A percentile compares a stretch with the other conserved stretches of the same genome.
Evolutionary conservation across 257 asterid genomes (phyloP).

Genomic region (Przewalskia tangutica): DNA sequence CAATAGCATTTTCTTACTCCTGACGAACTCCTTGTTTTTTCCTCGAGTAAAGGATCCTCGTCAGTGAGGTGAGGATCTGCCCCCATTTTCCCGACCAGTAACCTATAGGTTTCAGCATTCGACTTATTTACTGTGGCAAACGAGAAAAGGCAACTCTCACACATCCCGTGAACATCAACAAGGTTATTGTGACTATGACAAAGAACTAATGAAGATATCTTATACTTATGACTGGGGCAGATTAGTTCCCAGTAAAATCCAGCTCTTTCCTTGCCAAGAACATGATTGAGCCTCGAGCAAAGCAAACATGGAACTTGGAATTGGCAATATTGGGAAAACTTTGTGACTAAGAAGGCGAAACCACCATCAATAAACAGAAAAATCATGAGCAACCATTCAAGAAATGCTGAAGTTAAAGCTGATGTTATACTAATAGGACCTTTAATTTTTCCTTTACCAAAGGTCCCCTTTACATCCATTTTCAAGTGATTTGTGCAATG

Average conservation of each 20-base stretch:
- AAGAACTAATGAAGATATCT: conserved; percentile 43
- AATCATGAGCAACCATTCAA: conserved; percentile 69
- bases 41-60: conserved; percentile 14
- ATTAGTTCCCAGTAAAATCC: conserved; percentile 57
- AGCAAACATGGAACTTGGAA: conserved; percentile 64
- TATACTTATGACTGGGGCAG: conserved; percentile 54
- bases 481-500: neutral
- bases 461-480: conserved; percentile 37
- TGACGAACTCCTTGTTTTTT: conserved; percentile 5
- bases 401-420: conserved; percentile 57
- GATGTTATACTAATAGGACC: conserved; percentile 24
- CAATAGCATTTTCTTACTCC: conserved; percentile 33
- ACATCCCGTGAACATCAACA: conserved; percentile 44
- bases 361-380: conserved; percentile 55
- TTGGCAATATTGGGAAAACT: conserved; percentile 44
- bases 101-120: conserved; percentile 37
- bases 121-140: conserved; percentile 39
- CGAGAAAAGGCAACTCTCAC: conserved; percentile 54
- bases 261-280: conserved; percentile 43
- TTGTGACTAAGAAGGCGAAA: conserved; percentile 59
- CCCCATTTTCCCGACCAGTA: conserved; percentile 38
- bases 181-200: conserved; percentile 46
- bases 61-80: conserved; percentile 16
- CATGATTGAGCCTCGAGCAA: conserved; percentile 87
- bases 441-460: conserved; percentile 11